Percentiles rank a stretch among this genome's conserved stretches.
Evolutionary conservation across 148 eudicot species (phyloP).

Genomic region (Rhododendron ovatum): DNA sequence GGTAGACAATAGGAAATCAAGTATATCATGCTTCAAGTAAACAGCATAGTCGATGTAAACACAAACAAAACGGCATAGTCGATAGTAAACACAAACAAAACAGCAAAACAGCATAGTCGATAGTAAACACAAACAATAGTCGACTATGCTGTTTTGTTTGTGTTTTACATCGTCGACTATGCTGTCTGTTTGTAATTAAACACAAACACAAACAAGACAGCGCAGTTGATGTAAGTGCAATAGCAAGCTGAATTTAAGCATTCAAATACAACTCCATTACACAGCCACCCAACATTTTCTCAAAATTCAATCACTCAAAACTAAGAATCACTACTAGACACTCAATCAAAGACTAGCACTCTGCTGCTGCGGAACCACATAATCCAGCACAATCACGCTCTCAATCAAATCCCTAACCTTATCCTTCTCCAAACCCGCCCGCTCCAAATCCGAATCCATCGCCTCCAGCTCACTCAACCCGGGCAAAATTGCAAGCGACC

Average conservation of each 20-base stretch:
- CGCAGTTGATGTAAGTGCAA: background rate
- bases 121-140: no score
- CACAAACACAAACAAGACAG: no score
- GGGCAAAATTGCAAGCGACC: slow-evolving; percentile 56
- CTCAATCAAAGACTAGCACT: slow-evolving; percentile 3
- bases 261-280: background rate
- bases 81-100: no score
- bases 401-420: slow-evolving; percentile 65
- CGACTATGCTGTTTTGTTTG: no score
- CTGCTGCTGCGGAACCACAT: slow-evolving; percentile 39
- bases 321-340: background rate
- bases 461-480: slow-evolving; percentile 51
- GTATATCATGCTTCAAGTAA: no score
- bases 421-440: slow-evolving; percentile 45
- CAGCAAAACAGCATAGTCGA: no score
- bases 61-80: no score
- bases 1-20: no score
- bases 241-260: background rate
- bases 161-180: no score
- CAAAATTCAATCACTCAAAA: background rate
- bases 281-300: background rate
- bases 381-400: slow-evolving; percentile 61
- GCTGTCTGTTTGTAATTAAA: no score
- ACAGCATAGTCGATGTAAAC: no score
- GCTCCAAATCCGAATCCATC: slow-evolving; percentile 34